Evolutionary conservation across 768 basidiomycete genomes (phyloP), one percentile per base, ranked within the genome.

Genomic region (Pisolithus orientalis): DNA sequence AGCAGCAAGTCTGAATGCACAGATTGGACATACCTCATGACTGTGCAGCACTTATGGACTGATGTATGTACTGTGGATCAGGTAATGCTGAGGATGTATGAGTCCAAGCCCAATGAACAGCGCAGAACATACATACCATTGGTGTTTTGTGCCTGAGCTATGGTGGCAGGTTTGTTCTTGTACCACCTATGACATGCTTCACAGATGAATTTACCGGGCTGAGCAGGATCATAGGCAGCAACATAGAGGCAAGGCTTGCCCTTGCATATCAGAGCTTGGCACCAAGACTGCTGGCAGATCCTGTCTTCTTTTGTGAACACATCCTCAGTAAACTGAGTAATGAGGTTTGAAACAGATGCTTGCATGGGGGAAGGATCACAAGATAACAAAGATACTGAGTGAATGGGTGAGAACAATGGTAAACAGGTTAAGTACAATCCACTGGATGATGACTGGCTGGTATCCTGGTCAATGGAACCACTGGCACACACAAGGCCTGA

Each of bases 271-370:
- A 34, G 27, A 13, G 24, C 13, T 11, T 38, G 29, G 27, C 47
- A 56, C 11, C 11, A 24, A 0, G 37, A 25, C 13, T n/a, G 17
- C 34, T 53, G 39, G 37, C 51, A 56, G 1, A 32, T 2, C 21
- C 21, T 16, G 32, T 50, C 55, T 44, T 50, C 38, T 28, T 44
- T 14, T 5, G 51, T 47, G 31, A 29, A 14, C 25, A 31, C 47
- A 27, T 56, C 55, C 40, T 56, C 48, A 4, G 46, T 52, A 39
- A 52, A 56, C 43, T 56, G 55, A 2, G 48, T 49, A 1, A 51
- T 27, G 29, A 51, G 17, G 34, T 56, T 28, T 21, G 2, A 10
- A 10, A 5, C 25, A 27, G 6, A 24, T 14, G 24, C 24, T 43
- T 43, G 42, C 42, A 43, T 43, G 25, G 42, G 9, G 9, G 21